These are phyloP conservation scores for Cladosporium velox DNA, from an alignment of 2,329 filamentous ascomycete genomes.

Conservation along the genomic window DNA sequence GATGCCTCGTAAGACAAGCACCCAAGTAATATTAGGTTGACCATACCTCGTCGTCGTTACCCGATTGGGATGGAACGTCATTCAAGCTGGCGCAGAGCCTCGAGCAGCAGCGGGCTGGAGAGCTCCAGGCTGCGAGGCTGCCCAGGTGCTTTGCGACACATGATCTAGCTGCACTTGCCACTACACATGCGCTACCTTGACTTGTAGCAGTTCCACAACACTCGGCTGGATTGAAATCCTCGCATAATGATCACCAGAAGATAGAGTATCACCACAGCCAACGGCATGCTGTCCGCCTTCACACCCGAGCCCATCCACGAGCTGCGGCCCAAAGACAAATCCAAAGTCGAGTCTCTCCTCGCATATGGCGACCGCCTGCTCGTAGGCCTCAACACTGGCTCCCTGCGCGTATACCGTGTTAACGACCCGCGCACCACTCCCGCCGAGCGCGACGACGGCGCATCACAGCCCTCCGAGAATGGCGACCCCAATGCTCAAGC, in stretches of 20 bases:
- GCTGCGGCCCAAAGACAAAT: constrained; percentile 93
- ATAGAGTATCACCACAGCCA: constrained; percentile 1
- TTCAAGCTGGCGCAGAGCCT: neutral
- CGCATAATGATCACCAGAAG: constrained; percentile 18
- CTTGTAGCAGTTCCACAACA: neutral
- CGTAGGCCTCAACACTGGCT: constrained; percentile 87
- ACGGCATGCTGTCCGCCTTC: constrained; percentile 80
- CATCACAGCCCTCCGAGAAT: constrained; percentile 35
- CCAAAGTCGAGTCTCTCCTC: constrained; percentile 92
- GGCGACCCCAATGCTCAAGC: constrained; percentile 46
- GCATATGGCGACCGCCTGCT: constrained; percentile 90
- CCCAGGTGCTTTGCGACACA: neutral
- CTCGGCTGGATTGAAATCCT: neutral
- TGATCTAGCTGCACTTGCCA: neutral
- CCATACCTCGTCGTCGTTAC: constrained; percentile 16
- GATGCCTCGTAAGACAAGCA: neutral
- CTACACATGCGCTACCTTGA: neutral
- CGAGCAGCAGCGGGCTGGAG: neutral
- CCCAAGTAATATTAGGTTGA: neutral
- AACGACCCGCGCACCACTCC: constrained; percentile 62
- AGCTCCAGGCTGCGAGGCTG: neutral
- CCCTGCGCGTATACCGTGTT: constrained; percentile 85
- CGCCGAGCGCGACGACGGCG: constrained; percentile 32
- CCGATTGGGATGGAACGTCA: constrained; percentile 15
- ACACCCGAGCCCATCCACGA: constrained; percentile 95